phyloP scores from a whole-genome alignment of 2,329 filamentous ascomycete genomes.

The Ophiocordyceps camponoti-floridani region DNA sequence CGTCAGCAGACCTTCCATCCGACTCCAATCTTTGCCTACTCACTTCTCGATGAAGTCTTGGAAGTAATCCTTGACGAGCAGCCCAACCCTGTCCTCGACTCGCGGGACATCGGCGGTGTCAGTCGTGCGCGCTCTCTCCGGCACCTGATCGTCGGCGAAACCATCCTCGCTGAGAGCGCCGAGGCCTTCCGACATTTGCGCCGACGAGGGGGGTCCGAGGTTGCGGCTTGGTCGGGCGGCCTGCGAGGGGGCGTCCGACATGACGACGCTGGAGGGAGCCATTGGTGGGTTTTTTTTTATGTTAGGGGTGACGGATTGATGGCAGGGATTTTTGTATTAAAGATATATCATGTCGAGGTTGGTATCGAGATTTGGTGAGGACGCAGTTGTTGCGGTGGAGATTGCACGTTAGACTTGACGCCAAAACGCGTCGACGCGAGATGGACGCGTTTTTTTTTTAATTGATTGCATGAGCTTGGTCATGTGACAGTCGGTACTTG shows the following conservation, averaged over 20 bases:
- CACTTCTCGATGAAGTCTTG: slow-evolving; percentile 66
- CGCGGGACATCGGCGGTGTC: slow-evolving; percentile 40
- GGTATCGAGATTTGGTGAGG: no score
- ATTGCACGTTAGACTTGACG: background rate
- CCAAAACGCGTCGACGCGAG: background rate
- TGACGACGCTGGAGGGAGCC: slow-evolving; percentile 38
- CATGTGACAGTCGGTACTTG: background rate
- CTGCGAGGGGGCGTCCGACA: slow-evolving; percentile 35
- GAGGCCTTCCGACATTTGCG: slow-evolving; percentile 43
- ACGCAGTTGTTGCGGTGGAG: background rate
- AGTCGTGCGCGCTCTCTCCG: slow-evolving; percentile 27
- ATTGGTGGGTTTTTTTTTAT: slow-evolving; percentile 15
- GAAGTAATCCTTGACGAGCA: slow-evolving; percentile 59
- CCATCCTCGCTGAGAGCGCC: slow-evolving; percentile 44
- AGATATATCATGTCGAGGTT: no score
- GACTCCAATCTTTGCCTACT: slow-evolving; percentile 1
- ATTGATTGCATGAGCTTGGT: background rate
- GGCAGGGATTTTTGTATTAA: background rate
- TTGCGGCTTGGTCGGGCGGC: slow-evolving; percentile 23
- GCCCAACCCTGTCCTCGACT: slow-evolving; percentile 60
- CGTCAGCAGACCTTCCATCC: no score
- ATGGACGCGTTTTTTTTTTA: background rate
- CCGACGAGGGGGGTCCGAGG: slow-evolving; percentile 30
- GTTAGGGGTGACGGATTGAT: background rate
- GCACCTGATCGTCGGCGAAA: slow-evolving; percentile 47